Base-by-base conservation (phyloP, 176 grass and related monocot species). In the Saccharum officinarum region DNA sequence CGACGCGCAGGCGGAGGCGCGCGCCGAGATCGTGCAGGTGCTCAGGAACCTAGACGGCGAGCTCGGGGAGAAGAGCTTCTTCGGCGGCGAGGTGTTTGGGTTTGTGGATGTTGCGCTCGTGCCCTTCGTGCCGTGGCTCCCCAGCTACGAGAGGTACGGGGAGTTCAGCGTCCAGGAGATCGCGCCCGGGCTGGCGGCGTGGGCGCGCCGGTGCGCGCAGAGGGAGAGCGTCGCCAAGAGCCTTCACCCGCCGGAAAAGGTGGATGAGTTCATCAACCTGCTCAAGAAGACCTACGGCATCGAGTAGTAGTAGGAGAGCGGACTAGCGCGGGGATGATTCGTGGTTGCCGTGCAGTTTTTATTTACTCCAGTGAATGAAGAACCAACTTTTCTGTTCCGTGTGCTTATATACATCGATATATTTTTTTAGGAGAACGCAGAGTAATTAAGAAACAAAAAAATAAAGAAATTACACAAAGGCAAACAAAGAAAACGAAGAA, bases 21-120 rank as follows among this genome's bases (percentile, higher is more conserved):
- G 28, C 0, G 49, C 0, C 2, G 73, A 76, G 73, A 49, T 92
- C 60, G 15, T 75, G 0, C 67, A 38, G 42, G 66, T 62, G 16
- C 31, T 92, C 5, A 28, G 52, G 49, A 39, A 73, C 1, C 79
- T 89, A 3, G 90, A 89, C 39, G 52, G 17, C 3, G 82, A 89
- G 73, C 83, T 92, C 22, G 90, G 87, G 2, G 79, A 89, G 6
- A 89, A 72, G 67, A 31, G 2, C 3, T 92, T 73, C 75, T 89
- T 92, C 22, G 73, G 67, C 8, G 83, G 90, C 11, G 68, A 92
- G 7, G 64, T 3, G 33, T 87, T 92, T 7, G 90, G 90, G 30
- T 67, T 75, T 42, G 79, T 89, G 4, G 90, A 92, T 69, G 38
- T 87, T 2, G 80, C 79, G 14, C 54, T 92, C 15, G 68, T 75